Percentiles rank a stretch among this genome's conserved stretches.
Evolutionary conservation across 2,329 filamentous ascomycete genomes (phyloP).

Genomic region (Cladosporium sp.): DNA sequence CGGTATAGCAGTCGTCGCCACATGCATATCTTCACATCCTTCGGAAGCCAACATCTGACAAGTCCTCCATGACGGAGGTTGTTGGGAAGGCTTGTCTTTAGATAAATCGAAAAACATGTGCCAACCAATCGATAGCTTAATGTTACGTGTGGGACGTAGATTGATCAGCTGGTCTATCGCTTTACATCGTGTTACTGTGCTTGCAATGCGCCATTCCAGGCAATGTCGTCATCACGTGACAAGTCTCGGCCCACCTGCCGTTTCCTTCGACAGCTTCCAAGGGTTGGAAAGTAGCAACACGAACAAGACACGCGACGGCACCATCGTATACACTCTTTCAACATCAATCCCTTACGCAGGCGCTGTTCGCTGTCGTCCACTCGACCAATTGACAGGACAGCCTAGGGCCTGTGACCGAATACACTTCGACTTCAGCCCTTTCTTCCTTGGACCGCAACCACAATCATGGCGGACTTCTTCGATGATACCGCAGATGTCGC

Average conservation of each 20-base stretch:
- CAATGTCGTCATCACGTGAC: not conserved
- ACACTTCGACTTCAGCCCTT: not conserved
- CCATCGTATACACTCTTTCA: not conserved
- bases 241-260: not conserved
- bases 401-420: not conserved
- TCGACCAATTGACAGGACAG: not conserved
- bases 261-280: not conserved
- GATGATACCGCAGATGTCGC: conserved; percentile 82
- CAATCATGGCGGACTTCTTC: conserved; percentile 42
- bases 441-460: not conserved
- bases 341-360: not conserved
- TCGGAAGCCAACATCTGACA: no score
- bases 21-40: no score
- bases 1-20: no score
- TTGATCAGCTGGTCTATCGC: no score
- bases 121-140: no score
- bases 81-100: no score
- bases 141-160: no score
- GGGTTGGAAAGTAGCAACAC: conserved; percentile 2
- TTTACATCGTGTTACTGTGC: no score
- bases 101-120: no score
- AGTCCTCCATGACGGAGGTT: no score
- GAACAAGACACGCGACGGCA: conserved; percentile 1
- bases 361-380: not conserved
- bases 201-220: no score